Base-by-base conservation (phyloP, 2,329 filamentous ascomycete genomes). In the Zalaria obscura region DNA sequence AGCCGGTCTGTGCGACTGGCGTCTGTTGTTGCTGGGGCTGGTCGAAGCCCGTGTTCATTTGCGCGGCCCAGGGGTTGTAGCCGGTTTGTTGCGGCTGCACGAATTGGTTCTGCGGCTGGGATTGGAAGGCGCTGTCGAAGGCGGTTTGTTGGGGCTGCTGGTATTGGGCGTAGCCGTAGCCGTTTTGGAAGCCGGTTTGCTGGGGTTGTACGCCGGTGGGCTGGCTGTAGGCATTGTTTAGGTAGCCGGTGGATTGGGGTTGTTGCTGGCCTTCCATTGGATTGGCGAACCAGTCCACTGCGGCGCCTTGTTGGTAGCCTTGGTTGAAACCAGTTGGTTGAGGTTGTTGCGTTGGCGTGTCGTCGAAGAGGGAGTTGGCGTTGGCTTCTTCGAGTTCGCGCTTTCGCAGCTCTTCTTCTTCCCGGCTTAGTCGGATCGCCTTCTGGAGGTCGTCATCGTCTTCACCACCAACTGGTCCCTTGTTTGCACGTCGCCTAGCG, bases 211-310 rank as follows among this genome's bases (percentile, higher is more conserved):
- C 83, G n/a, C 85, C 86, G 1, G 86, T 93, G 3, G 77, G 81
- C 59, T 94, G 87, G 36, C 76, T 72, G 55, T 81, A 81, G 46
- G 77, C 74, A 51, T 76, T 78, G 61, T 79, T 79, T 48, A 80
- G 61, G 53, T 71, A 81, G 4, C 77, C 78, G 9, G 78, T 82
- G 41, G 69, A 73, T 59, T 88, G 79, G 50, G 80, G 67, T 49
- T 68, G 65, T 52, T 60, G 62, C 35, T 66, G 76, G 54, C 78
- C 79, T 44, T 89, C 84, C 54, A 96, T 81, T 8, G 88, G 86
- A 61, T 98, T 98, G 45, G 89, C 91, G 53, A 93, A 91, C 77
- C 93, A 96, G 63, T 98, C 91, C 11, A 98, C 91, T 8, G 86
- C 85, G 43, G 83, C 83, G 58, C 94, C 89, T 64, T 98, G 91